Evolutionary conservation across 2,329 filamentous ascomycete species (phyloP), one percentile per base, ranked within the genome.

Genomic region (Neofusicoccum ribis): DNA sequence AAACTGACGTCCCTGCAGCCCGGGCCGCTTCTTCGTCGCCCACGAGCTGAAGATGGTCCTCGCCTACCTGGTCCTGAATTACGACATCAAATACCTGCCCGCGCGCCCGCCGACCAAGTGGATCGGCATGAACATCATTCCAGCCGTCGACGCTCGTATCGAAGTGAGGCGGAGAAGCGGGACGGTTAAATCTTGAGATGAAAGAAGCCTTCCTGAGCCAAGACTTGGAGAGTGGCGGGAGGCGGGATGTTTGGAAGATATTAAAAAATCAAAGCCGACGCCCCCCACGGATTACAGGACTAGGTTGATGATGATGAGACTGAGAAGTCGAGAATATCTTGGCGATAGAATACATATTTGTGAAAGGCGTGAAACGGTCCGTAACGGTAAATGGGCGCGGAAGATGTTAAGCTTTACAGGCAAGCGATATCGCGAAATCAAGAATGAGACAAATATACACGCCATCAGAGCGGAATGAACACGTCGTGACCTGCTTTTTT

Each of bases 41-140:
- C 60, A 67, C 20, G 63, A 56, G 60, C 59, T 69, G 15, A 69
- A 69, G 63, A 61, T 69, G 63, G n/a, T 69, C 14, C 52, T 69
- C 39, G 67, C 67, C 15, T 68, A 68, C 31, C 27, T 65, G 14
- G 44, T 64, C 2, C 56, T 68, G 23, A 59, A 64, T 14, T 69
- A 69, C 56, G 68, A 69, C n/a, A 65, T 69, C 41, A 59, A 68
- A 37, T 63, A 52, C 27, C 43, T 67, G 1, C 49, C 61, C 17
- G 44, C 46, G 49, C 58, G 67, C 37, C 67, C 67, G 5, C 12
- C n/a, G 15, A 68, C 66, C n/a, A 65, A 15, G 7, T 54, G 47
- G 51, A 46, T 66, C 20, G 50, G 59, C 12, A 56, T 56, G 49
- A 54, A 46, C 39, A 64, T 56, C 39, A 37, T 64, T 7, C 61